phyloP scores from a whole-genome alignment of 345 rosid species.

The Bruguiera gymnorhiza region DNA sequence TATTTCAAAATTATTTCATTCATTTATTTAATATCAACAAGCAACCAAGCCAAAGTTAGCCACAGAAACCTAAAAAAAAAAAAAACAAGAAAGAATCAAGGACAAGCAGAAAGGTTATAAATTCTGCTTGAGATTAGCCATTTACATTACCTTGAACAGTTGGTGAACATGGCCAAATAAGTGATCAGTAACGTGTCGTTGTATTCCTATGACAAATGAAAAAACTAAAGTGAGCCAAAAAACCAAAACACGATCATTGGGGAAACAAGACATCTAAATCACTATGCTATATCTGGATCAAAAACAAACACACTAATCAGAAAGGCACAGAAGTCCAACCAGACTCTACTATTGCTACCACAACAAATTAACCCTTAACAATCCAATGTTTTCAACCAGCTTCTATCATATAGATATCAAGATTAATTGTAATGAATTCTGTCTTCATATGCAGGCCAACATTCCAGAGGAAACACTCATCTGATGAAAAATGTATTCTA shows the following conservation, averaged over 20 bases:
- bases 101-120: not conserved
- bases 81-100: not conserved
- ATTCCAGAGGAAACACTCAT: too few relatives aligned
- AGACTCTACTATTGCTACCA: not conserved
- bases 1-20: not conserved
- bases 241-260: conserved; percentile 1
- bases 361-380: not conserved
- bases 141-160: conserved; percentile 69
- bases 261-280: not conserved
- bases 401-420: not conserved
- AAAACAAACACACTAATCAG: too few relatives aligned
- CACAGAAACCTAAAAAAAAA: too few relatives aligned
- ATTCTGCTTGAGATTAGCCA: not conserved
- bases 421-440: not conserved
- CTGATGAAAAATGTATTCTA: too few relatives aligned
- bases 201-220: conserved; percentile 56
- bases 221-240: not conserved
- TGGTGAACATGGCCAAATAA: conserved; percentile 89
- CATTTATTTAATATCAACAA: not conserved
- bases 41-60: not conserved
- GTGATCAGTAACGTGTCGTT: conserved; percentile 80
- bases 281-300: not conserved
- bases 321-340: not conserved
- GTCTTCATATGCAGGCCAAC: not conserved
- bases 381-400: not conserved